Base-by-base conservation (phyloP, 306 rosid genomes). In the Dryas alaskensis region DNA sequence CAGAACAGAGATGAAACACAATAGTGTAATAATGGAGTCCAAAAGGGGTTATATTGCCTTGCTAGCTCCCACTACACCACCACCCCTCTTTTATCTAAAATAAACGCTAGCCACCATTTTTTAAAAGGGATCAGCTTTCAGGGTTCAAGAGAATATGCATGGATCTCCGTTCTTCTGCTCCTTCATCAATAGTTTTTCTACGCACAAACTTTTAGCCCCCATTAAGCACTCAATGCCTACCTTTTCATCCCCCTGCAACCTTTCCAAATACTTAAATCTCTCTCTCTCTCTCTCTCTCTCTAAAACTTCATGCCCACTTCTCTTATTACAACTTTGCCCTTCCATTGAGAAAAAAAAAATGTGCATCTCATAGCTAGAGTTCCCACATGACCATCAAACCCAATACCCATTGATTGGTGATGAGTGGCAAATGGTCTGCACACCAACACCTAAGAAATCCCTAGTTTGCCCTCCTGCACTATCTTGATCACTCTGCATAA, bases 371-470 rank as follows among this genome's bases (percentile, higher is more conserved):
- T 52, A 14, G 39, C 43, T 40, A 10, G 25, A 53, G 16, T 13
- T 48, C 53, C 70, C 64, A 78, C 48, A 27, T 8, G 25, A 31
- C 31, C 47, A 80, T 81, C 83, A 88, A 79, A 81, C 86, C 98
- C 98, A 90, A 66, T 46, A 66, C 40, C 90, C 87, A 17, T 90
- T 80, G 81, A 86, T 89, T 73, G 97, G 72, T 67, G 92, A 81
- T 64, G 86, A 80, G 80, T 84, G 96, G 78, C 91, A 90, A 65
- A 90, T 70, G 67, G 95, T 76, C 75, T 90, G 88, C 75, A 84
- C 89, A 8, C 95, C 95, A 77, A 92, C 96, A 37, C 98, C 98
- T 49, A 92, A 89, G 76, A 92, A 92, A 78, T 92, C 98, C 82
- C 98, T 81, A 46, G 96, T 90, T 79, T 87, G 89, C 66, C 88